Percentiles rank a stretch among this genome's conserved stretches.
phyloP scores from a whole-genome alignment of 345 rosid genomes.

The Eutrema heterophyllum region DNA sequence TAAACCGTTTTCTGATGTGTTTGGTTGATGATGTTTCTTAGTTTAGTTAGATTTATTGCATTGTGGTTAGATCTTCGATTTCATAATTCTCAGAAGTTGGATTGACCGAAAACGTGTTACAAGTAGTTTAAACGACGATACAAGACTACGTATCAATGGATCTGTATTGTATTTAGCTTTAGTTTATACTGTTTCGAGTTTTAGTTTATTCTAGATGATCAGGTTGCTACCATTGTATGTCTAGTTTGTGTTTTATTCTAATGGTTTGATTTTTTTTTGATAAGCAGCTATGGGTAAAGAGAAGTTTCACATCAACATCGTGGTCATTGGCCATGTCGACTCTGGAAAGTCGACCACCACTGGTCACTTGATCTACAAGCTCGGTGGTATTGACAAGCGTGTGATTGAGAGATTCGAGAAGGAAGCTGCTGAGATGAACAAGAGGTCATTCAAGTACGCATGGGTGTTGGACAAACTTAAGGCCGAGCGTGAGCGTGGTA shows the following conservation, averaged over 20 bases:
- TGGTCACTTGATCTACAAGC: constrained; percentile 7
- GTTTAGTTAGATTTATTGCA: background rate
- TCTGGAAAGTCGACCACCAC: constrained; percentile 92
- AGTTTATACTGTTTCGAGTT: background rate
- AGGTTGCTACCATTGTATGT: accelerated
- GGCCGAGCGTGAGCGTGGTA: constrained; percentile 8
- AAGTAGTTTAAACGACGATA: no score
- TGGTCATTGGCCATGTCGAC: constrained; percentile 88
- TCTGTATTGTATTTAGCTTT: background rate
- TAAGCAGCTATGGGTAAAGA: constrained; percentile 63
- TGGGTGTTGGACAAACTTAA: constrained; percentile 9
- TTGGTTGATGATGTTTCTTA: background rate
- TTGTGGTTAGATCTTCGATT: background rate
- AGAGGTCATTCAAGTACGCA: constrained; percentile 3
- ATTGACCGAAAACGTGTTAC: no score
- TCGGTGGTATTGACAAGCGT: constrained; percentile 5
- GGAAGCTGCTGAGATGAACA: constrained; percentile 6
- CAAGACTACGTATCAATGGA: background rate
- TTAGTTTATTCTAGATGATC: background rate
- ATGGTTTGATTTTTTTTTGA: background rate
- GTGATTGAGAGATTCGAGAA: constrained; percentile 4
- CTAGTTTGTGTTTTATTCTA: background rate
- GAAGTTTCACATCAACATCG: constrained; percentile 71
- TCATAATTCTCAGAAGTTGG: no score
- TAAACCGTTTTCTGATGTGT: background rate